Evolutionary conservation across 179 eudicot species (phyloP), one percentile per base, ranked within the genome.

Genomic region (Heliamphora ciliata): DNA sequence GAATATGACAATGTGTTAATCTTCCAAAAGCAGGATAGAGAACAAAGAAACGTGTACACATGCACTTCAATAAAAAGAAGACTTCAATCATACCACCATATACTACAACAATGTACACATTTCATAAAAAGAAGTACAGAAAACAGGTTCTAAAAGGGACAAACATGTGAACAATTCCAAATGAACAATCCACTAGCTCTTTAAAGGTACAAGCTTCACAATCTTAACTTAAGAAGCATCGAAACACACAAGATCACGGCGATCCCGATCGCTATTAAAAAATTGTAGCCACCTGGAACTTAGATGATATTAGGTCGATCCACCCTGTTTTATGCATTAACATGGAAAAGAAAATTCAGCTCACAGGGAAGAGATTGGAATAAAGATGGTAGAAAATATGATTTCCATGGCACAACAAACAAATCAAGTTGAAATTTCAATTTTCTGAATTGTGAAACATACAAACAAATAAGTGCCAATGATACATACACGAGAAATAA

Each of bases 281-380:
- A 95, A 89, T 81, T 92, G 97, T 85, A 96, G 86, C 99, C 99
- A 96, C 84, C 94, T 94, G 73, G 98, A 87, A 77, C 92, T 90
- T 73, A 96, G 84, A 88, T 96, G 99, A 87, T 96, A 96, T 82
- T 96, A 94, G 60, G 98, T 94, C 21, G 99, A 89, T 84, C 99
- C 99, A 82, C 99, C 99, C 99, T 96, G 88, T 85, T 78, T 66
- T 72, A 82, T 51, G 67, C 78, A 86, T 46, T 74, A 75, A 68
- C 56, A 8, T 58, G 51, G 31, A 54, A 68, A 59, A 67, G 54
- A 0, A 81, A 59, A 14, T 76, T 64, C 40, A 68, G 48, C 56
- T 21, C 46, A 68, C 31, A 2, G 48, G 61, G 74, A 14, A 82
- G 59, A 58, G 44, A 76, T 31, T n/a, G 10, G 18, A 13, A 18